Evolutionary conservation across 2,329 filamentous ascomycete species (phyloP).

Genomic region (Pseudogymnoascus sp.): DNA sequence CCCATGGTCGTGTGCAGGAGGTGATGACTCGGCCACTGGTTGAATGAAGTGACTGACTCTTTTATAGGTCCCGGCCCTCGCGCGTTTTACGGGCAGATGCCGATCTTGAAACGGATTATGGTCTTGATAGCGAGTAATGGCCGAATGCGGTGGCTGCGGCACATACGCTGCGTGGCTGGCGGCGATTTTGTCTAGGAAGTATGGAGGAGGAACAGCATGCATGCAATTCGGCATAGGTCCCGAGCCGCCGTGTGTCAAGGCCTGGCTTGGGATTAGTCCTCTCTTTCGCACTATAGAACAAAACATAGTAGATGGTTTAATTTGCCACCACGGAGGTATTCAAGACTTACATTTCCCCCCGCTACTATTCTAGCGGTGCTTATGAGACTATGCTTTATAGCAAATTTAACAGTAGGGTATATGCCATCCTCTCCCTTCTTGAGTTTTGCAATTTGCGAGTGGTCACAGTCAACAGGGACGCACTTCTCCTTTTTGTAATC

Average conservation of each 20-base stretch:
- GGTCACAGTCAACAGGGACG: constrained; percentile 14
- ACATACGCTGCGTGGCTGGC: neutral
- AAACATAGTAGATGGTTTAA: neutral
- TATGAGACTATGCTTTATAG: neutral
- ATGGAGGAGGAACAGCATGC: neutral
- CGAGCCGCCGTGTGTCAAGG: neutral
- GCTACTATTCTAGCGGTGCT: constrained; percentile 6
- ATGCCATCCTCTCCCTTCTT: constrained; percentile 6
- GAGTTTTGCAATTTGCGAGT: constrained; percentile 17
- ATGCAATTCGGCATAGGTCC: neutral
- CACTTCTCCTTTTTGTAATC: constrained; percentile 11
- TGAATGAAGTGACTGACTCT: neutral
- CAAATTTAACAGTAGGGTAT: constrained; percentile 4
- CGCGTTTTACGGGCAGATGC: neutral
- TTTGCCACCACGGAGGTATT: neutral
- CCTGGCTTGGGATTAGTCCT: neutral
- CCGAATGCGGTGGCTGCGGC: neutral
- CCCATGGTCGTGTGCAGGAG: neutral
- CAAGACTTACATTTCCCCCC: neutral
- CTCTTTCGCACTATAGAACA: neutral
- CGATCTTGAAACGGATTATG: neutral
- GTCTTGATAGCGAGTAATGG: neutral
- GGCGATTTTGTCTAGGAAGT: neutral
- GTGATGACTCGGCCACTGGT: neutral
- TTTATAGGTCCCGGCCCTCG: neutral